phyloP scores from a whole-genome alignment of 2,329 filamentous ascomycete species.

The Arthrobotrys iridis region DNA sequence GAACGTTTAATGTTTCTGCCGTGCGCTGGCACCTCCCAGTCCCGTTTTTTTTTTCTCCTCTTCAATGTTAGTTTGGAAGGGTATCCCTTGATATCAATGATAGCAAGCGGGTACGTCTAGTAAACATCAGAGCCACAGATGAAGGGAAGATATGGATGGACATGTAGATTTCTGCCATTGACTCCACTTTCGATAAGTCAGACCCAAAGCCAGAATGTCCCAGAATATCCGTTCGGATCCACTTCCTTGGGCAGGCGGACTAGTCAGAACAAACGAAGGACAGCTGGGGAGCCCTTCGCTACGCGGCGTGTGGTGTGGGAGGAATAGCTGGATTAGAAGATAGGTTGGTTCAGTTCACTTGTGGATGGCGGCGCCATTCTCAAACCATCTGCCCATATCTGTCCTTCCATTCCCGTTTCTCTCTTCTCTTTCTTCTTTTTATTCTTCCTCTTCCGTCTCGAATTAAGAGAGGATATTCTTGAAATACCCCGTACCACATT shows the following conservation, averaged over 20 bases:
- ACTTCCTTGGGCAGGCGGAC: conserved; percentile 52
- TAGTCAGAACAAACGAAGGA: conserved; percentile 27
- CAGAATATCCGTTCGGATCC: conserved; percentile 45
- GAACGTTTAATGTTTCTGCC: conserved; percentile 8
- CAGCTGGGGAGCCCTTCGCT: conserved; percentile 32
- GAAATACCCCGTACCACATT: not conserved
- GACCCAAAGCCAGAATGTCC: conserved; percentile 19
- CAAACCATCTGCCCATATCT: conserved; percentile 53
- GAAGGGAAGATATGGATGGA: conserved; percentile 27
- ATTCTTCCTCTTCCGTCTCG: conserved; percentile 15
- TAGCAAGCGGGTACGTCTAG: not conserved
- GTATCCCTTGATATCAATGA: not conserved
- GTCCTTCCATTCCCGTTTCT: conserved; percentile 33
- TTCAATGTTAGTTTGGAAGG: not conserved
- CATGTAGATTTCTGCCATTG: conserved; percentile 23
- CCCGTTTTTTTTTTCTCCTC: not conserved
- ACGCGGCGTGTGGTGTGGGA: conserved; percentile 30
- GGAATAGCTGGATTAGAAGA: conserved; percentile 38
- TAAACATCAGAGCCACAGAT: not conserved
- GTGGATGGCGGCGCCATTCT: conserved; percentile 46
- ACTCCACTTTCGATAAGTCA: conserved; percentile 35
- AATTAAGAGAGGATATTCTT: conserved; percentile 15
- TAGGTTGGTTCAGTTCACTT: conserved; percentile 36
- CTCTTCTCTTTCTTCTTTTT: conserved; percentile 13
- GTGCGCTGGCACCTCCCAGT: not conserved